Conservation (phyloP, 2,329 filamentous ascomycete genomes). For the Colletotrichum higginsianum region DNA sequence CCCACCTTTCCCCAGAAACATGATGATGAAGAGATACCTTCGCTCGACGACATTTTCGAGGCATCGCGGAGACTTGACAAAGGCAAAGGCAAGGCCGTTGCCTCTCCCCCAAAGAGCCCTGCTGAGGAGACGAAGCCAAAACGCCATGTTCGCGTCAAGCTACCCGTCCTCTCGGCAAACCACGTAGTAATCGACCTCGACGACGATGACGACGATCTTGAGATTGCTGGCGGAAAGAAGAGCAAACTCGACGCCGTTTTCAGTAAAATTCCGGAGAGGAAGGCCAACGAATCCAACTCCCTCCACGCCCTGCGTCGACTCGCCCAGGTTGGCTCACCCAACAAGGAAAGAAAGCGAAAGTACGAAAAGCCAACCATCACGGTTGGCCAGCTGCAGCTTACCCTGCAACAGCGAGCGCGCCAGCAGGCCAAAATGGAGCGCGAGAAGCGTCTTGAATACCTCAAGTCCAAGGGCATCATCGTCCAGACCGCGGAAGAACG, state of each 20-base stretch:
- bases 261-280: constrained; percentile 75
- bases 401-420: constrained; percentile 79
- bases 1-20: no score
- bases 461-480: constrained; percentile 84
- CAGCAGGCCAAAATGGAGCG: constrained; percentile 85
- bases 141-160: constrained; percentile 66
- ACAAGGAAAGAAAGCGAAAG: constrained; percentile 60
- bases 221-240: constrained; percentile 69
- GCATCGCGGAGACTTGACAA: constrained; percentile 62
- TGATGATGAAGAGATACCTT: constrained; percentile 55
- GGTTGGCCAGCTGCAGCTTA: constrained; percentile 76
- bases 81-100: constrained; percentile 62
- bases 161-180: constrained; percentile 60
- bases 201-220: constrained; percentile 76
- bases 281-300: constrained; percentile 73
- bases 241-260: constrained; percentile 76
- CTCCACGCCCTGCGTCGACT: constrained; percentile 80
- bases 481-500: constrained; percentile 91
- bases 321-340: constrained; percentile 79
- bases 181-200: constrained; percentile 61
- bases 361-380: constrained; percentile 73
- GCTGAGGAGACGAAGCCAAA: constrained; percentile 52
- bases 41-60: constrained; percentile 54
- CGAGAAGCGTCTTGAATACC: constrained; percentile 80
- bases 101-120: constrained; percentile 35